These are phyloP conservation scores for Leccinum subtestaceum DNA, from an alignment of 768 basidiomycete species.

Conservation along the genomic window DNA sequence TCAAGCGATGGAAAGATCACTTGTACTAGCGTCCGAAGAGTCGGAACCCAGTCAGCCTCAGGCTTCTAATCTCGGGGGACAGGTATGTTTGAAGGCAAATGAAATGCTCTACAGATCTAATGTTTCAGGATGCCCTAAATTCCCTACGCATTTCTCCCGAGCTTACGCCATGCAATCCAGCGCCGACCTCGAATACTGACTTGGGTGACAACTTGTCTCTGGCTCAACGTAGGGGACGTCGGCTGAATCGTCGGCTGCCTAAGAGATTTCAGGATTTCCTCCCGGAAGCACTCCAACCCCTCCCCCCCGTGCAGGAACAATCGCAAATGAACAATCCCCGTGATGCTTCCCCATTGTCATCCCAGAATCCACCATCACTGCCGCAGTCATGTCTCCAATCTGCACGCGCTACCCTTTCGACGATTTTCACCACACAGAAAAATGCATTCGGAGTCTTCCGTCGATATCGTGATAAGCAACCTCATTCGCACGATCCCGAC, in stretches of 20 bases:
- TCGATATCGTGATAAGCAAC: background rate
- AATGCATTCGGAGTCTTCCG: background rate
- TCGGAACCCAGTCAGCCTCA: background rate
- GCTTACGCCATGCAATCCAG: background rate
- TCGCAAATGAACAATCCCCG: background rate
- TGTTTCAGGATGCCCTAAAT: background rate
- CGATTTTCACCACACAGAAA: background rate
- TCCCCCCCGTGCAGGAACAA: background rate
- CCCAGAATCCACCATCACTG: background rate
- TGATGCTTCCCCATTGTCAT: background rate
- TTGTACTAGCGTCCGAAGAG: background rate
- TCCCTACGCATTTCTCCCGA: background rate
- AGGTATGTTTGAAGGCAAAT: background rate
- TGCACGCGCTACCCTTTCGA: background rate
- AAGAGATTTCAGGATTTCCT: background rate
- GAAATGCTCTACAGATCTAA: background rate
- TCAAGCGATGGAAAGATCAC: background rate
- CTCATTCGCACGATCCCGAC: background rate
- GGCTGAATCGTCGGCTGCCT: background rate
- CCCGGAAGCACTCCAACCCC: background rate
- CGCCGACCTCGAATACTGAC: background rate
- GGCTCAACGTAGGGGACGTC: background rate
- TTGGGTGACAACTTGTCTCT: background rate
- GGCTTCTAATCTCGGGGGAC: too few relatives aligned
- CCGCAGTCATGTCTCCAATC: background rate